Evolutionary conservation across 108 stramenopile species (phyloP).

Genomic region (Nannochloropsis gaditana): DNA sequence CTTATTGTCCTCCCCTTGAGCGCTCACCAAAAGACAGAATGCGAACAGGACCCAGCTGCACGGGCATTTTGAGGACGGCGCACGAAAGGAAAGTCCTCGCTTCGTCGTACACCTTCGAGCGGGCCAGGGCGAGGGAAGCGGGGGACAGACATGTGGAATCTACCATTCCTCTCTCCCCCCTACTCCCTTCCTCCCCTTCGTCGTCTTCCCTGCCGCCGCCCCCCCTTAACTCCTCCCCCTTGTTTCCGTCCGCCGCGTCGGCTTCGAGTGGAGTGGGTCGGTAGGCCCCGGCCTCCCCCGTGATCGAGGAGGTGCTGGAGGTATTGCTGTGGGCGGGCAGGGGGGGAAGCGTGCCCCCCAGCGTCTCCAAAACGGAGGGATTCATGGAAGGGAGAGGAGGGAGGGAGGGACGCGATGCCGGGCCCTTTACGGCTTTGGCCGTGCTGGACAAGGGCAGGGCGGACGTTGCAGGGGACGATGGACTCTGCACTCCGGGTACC

Average conservation of each 20-base stretch:
- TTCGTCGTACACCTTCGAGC: neutral
- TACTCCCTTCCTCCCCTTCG: neutral
- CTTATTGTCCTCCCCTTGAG: neutral
- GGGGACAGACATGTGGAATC: neutral
- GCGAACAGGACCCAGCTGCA: neutral
- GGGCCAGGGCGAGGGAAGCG: neutral
- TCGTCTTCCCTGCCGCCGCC: neutral
- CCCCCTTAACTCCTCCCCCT: neutral
- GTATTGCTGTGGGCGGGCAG: neutral
- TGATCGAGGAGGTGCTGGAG: neutral
- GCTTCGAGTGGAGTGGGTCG: no score
- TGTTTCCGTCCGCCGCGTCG: neutral
- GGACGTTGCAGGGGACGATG: neutral
- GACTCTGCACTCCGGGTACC: neutral
- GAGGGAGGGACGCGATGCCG: neutral
- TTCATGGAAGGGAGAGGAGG: neutral
- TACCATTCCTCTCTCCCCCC: no score
- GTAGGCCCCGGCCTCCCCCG: neutral
- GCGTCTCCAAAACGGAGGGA: neutral
- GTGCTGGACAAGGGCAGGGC: neutral
- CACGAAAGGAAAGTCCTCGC: neutral
- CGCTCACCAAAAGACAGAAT: neutral
- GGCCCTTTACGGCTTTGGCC: neutral
- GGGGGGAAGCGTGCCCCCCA: neutral
- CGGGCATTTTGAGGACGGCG: neutral